A percentile compares a stretch with the other conserved stretches of the same genome.
phyloP scores from a whole-genome alignment of 352 stramenopile species.

The Pythium chondricola region DNA sequence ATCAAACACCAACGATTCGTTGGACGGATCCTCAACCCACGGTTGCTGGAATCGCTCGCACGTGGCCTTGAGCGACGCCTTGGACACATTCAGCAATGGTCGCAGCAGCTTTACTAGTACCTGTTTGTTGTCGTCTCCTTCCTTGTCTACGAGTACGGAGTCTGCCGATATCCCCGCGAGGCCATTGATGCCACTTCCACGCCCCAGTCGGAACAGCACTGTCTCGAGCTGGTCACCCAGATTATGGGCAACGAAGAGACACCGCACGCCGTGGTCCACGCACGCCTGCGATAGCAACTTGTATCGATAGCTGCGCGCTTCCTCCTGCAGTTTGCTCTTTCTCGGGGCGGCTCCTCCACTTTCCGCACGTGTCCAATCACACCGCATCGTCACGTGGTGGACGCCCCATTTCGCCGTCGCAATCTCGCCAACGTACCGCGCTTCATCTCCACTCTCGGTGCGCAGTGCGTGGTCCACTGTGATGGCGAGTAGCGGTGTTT shows the following conservation, averaged over 20 bases:
- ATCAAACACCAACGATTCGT: conserved; percentile 71
- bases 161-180: conserved; percentile 52
- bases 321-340: conserved; percentile 72
- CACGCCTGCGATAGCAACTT: conserved; percentile 49
- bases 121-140: neutral
- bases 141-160: neutral
- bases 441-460: conserved; percentile 55
- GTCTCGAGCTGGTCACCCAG: conserved; percentile 77
- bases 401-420: conserved; percentile 32
- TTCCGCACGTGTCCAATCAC: conserved; percentile 33
- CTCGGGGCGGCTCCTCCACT: conserved; percentile 16
- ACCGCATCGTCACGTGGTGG: conserved; percentile 44
- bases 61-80: conserved; percentile 56
- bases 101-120: conserved; percentile 33
- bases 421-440: conserved; percentile 41
- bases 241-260: conserved; percentile 77
- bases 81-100: conserved; percentile 54
- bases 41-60: conserved; percentile 60
- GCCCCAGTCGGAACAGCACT: conserved; percentile 67
- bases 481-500: conserved; percentile 66
- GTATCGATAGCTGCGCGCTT: conserved; percentile 65
- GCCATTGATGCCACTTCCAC: conserved; percentile 70
- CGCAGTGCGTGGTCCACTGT: conserved; percentile 76
- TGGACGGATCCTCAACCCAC: conserved; percentile 83
- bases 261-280: conserved; percentile 39